These are phyloP conservation scores for Dendrobium chrysotoxum DNA, from an alignment of 106 monocot species.

Conservation along the genomic window DNA sequence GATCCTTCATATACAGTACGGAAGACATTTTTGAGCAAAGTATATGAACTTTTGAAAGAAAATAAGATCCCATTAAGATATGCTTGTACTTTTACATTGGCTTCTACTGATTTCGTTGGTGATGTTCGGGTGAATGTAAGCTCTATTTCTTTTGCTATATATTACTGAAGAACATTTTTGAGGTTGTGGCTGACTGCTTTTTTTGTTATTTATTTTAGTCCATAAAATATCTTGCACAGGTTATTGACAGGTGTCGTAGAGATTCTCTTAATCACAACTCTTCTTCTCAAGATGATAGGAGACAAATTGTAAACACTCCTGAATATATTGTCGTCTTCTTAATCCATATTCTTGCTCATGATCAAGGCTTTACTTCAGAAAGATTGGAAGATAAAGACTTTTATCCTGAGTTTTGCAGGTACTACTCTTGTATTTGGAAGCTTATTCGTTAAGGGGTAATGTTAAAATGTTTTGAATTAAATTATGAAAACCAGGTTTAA, in stretches of 20 bases:
- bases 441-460: neutral
- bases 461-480: neutral
- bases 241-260: slow-evolving; percentile 36
- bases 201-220: slow-evolving; percentile 23
- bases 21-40: slow-evolving; percentile 51
- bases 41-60: slow-evolving; percentile 48
- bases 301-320: slow-evolving; percentile 34
- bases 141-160: slow-evolving; percentile 2
- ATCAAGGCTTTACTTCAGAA: slow-evolving; percentile 37
- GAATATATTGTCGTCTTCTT: slow-evolving; percentile 79
- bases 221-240: slow-evolving; percentile 38
- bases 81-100: slow-evolving; percentile 70
- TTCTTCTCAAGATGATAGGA: slow-evolving; percentile 17
- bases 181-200: slow-evolving; percentile 1
- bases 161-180: neutral
- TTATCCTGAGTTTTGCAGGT: slow-evolving; percentile 66
- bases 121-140: slow-evolving; percentile 59
- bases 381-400: slow-evolving; percentile 38
- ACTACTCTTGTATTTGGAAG: slow-evolving; percentile 3
- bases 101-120: slow-evolving; percentile 39
- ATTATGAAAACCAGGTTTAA: neutral
- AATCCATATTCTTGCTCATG: slow-evolving; percentile 76
- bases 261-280: slow-evolving; percentile 11
- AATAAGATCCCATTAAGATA: slow-evolving; percentile 55
- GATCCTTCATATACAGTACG: slow-evolving; percentile 55